Base-by-base conservation (phyloP, 768 basidiomycete species). In the Serendipita sp. region DNA sequence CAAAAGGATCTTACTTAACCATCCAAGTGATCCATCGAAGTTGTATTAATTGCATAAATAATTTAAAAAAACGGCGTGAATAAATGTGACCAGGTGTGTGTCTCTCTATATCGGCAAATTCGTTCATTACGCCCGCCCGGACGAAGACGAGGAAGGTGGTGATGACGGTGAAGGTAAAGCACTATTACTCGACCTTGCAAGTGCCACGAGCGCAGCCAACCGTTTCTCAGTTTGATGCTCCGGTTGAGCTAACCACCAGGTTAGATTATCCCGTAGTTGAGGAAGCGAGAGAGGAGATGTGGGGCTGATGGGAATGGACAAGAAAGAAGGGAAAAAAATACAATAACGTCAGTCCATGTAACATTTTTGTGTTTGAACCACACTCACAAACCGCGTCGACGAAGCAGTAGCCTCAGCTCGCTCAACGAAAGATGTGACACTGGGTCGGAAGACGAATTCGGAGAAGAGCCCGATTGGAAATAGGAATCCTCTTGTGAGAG, bases 351-450 rank as follows among this genome's bases (percentile, higher is more conserved):
- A 13, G 38, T 41, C 13, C 13, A 23, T 23, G 23, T 23, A 23
- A 23, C 23, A 23, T 23, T 23, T 23, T 23, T 23, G 23, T 23
- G 23, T 23, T 23, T 23, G 52, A 16, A 11, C 15, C 13, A 15
- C 10, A 60, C 56, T 60, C 56, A 60, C 56, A 60, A 60, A 10
- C 56, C 56, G 35, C 56, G 56, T 28, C 56, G 56, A n/a, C 56
- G 23, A n/a, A 60, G 35, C 1, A 60, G 3, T 18, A 35, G 18
- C 34, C 56, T 23, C 35, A 60, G 56, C 56, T 60, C 56, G 34
- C 56, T 60, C 56, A 60, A 36, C 56, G 56, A 60, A 30, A 60
- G 56, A 2, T 60, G 56, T 7, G 56, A 60, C 23, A 60, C 34
- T 4, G 56, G 28, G 35, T 60, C 56, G n/a, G 35, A 8, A 10